phyloP scores from a whole-genome alignment of 331 rosid genomes.

The Erythrophleum ivorense region DNA sequence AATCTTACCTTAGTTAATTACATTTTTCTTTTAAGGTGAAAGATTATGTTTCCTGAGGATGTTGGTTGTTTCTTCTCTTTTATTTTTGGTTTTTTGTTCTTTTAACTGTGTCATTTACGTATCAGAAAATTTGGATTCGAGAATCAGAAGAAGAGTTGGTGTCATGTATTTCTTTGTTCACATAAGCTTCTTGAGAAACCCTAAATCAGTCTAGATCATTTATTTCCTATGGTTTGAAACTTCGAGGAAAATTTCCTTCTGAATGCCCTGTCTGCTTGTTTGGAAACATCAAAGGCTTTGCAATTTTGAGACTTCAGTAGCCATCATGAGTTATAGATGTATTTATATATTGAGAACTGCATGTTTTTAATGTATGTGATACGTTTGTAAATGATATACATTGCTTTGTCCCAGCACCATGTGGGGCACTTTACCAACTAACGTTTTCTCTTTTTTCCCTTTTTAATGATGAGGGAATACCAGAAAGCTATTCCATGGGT shows the following conservation, averaged over 20 bases:
- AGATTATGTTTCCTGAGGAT: not conserved
- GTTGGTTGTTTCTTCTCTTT: not conserved
- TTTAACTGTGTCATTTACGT: not conserved
- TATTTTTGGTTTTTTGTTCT: not conserved
- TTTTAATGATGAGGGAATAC: slow-evolving; percentile 1
- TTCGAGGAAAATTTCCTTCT: not conserved
- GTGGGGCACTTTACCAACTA: not conserved
- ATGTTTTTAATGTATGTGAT: not conserved
- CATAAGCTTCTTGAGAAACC: slow-evolving; percentile 6
- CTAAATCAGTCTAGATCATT: not conserved
- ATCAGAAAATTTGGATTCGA: not conserved
- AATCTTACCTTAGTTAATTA: not conserved
- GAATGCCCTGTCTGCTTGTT: not conserved
- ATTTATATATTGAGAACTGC: not conserved
- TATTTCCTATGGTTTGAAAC: not conserved
- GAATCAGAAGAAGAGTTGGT: not conserved
- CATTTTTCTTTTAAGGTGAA: not conserved
- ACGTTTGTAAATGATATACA: not conserved
- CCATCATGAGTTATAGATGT: not conserved
- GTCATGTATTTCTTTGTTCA: not conserved
- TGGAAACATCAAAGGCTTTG: not conserved
- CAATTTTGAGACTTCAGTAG: not conserved
- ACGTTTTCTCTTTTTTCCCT: not conserved
- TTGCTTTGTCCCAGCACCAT: not conserved
- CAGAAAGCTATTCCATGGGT: not conserved